These are phyloP conservation scores for Pichia pseudocactophila DNA, from an alignment of 805 yeast genomes.

Conservation along the genomic window DNA sequence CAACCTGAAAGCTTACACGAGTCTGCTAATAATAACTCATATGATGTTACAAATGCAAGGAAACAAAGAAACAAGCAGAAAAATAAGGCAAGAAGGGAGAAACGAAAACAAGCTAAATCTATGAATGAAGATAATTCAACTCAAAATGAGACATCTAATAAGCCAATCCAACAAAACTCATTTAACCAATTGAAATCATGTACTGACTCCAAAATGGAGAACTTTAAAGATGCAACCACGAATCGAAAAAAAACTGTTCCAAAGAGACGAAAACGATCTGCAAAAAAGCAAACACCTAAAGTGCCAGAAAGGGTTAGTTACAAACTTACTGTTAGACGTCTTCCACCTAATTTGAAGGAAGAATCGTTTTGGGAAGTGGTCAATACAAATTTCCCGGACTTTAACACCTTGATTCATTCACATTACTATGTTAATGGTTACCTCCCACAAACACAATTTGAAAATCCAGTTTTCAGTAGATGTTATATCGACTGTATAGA, in stretches of 20 bases:
- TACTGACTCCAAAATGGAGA: no score
- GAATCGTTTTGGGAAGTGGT: constrained; percentile 19
- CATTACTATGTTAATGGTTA: constrained; percentile 35
- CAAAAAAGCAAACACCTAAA: background rate
- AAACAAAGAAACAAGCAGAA: background rate
- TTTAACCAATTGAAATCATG: no score
- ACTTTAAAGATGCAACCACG: no score
- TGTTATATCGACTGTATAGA: constrained; percentile 32
- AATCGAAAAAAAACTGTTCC: background rate
- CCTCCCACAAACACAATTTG: constrained; percentile 31
- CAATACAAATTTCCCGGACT: constrained; percentile 1
- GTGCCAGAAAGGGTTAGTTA: constrained; percentile 2
- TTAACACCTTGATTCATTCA: constrained; percentile 1
- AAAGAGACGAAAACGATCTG: background rate
- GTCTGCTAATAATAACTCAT: background rate
- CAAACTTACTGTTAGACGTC: constrained; percentile 32
- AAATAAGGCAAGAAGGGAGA: background rate
- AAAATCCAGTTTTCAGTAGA: constrained; percentile 32
- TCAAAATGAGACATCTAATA: background rate
- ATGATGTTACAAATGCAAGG: background rate
- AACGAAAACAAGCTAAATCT: background rate
- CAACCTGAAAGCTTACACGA: background rate
- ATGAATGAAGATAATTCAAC: background rate
- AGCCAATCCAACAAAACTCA: background rate
- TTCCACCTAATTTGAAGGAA: constrained; percentile 34